phyloP scores from a whole-genome alignment of 768 basidiomycete genomes.

The Chiua virens region DNA sequence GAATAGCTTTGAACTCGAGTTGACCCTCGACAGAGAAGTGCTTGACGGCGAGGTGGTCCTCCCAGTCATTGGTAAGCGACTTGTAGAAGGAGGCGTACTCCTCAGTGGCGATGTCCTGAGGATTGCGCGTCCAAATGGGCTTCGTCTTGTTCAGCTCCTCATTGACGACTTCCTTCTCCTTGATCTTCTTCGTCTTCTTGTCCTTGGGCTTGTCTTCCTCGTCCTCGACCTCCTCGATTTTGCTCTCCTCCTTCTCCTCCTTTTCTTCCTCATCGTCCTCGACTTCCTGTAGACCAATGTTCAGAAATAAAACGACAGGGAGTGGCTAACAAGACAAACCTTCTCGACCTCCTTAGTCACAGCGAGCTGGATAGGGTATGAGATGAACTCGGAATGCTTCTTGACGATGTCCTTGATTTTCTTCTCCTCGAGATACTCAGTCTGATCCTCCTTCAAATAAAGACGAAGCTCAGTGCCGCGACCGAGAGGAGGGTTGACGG shows the following conservation, averaged over 20 bases:
- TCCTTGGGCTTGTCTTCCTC: slow-evolving; percentile 83
- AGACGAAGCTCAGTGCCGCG: slow-evolving; percentile 93
- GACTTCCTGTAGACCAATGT: slow-evolving; percentile 59
- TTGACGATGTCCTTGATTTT: slow-evolving; percentile 99
- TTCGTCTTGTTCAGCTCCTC: slow-evolving; percentile 99
- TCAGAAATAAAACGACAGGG: neutral
- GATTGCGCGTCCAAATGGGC: slow-evolving; percentile 99
- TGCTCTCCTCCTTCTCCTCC: slow-evolving; percentile 72
- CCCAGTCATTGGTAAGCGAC: slow-evolving; percentile 99
- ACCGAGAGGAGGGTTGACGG: slow-evolving; percentile 83
- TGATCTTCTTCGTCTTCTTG: slow-evolving; percentile 94
- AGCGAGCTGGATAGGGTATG: slow-evolving; percentile 97
- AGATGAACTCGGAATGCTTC: slow-evolving; percentile 99
- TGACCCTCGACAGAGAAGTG: slow-evolving; percentile 99
- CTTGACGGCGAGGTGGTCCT: slow-evolving; percentile 98
- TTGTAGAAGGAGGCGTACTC: slow-evolving; percentile 99
- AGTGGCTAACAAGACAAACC: slow-evolving; percentile 47
- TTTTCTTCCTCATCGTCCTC: slow-evolving; percentile 79
- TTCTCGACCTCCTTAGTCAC: slow-evolving; percentile 99
- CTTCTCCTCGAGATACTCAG: slow-evolving; percentile 99
- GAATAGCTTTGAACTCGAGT: slow-evolving; percentile 99
- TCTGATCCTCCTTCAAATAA: slow-evolving; percentile 97
- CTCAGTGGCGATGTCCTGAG: slow-evolving; percentile 86
- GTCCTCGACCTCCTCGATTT: slow-evolving; percentile 83
- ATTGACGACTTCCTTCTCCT: slow-evolving; percentile 82